These are phyloP conservation scores for Eutrema heterophyllum DNA, from an alignment of 345 rosid species.

Conservation along the genomic window DNA sequence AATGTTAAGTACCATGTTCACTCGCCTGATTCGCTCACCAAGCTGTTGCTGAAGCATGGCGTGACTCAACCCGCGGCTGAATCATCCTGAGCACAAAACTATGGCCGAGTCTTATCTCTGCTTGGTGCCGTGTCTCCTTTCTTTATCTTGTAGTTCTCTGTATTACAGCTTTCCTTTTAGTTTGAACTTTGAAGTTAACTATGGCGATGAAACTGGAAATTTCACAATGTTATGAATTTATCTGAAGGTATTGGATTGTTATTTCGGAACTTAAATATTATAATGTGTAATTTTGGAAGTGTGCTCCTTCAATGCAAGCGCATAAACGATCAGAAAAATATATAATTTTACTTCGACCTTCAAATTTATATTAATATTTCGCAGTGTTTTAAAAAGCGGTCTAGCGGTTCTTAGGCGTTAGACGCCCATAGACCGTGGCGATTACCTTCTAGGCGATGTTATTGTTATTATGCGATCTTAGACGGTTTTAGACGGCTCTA, in stretches of 20 bases:
- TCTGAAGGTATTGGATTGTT: background rate
- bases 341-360: too few relatives aligned
- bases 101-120: background rate
- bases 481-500: too few relatives aligned
- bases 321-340: background rate
- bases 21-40: constrained; percentile 67
- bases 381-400: too few relatives aligned
- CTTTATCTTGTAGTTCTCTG: constrained; percentile 16
- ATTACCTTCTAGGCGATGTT: too few relatives aligned
- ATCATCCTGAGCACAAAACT: constrained; percentile 36
- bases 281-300: background rate
- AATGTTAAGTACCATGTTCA: constrained; percentile 84
- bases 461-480: too few relatives aligned
- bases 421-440: too few relatives aligned
- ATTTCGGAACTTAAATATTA: background rate
- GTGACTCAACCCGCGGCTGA: constrained; percentile 80
- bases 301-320: background rate
- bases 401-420: too few relatives aligned
- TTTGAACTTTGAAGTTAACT: background rate
- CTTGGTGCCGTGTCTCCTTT: background rate
- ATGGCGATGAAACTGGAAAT: constrained; percentile 8
- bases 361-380: background rate
- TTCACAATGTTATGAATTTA: constrained; percentile 14
- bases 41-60: constrained; percentile 71
- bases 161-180: constrained; percentile 1